phyloP scores from a whole-genome alignment of 108 stramenopile species.

The Nitzschia sp. region DNA sequence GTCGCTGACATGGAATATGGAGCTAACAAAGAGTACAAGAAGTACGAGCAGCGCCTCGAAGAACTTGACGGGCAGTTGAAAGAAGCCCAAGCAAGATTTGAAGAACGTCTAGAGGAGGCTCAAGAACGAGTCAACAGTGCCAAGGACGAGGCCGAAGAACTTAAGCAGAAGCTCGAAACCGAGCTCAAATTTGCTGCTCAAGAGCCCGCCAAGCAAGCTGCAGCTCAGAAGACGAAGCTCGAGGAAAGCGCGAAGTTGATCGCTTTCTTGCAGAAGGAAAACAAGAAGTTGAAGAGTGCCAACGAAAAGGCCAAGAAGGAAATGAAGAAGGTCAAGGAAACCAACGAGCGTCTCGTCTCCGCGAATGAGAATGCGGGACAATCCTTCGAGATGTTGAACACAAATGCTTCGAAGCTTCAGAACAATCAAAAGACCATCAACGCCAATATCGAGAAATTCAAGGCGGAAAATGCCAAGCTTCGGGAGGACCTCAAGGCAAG shows the following conservation, averaged over 20 bases:
- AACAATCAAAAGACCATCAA: slow-evolving; percentile 40
- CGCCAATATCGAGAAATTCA: slow-evolving; percentile 47
- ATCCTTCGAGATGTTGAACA: slow-evolving; percentile 57
- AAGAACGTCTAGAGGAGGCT: slow-evolving; percentile 39
- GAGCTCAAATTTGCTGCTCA: slow-evolving; percentile 30
- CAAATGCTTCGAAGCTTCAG: slow-evolving; percentile 45
- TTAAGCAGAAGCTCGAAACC: slow-evolving; percentile 33
- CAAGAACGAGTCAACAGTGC: slow-evolving; percentile 29
- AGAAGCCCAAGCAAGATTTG: slow-evolving; percentile 37
- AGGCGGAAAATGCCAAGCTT: slow-evolving; percentile 40
- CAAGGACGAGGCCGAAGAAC: slow-evolving; percentile 31
- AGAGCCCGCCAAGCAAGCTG: slow-evolving; percentile 38
- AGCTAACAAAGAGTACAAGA: slow-evolving; percentile 45
- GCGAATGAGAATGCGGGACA: slow-evolving; percentile 61
- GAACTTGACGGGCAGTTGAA: slow-evolving; percentile 41
- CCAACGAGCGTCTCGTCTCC: slow-evolving; percentile 52
- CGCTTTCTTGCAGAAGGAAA: slow-evolving; percentile 63
- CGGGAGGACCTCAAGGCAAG: slow-evolving; percentile 59
- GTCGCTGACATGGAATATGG: slow-evolving; percentile 35
- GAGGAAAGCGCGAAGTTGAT: slow-evolving; percentile 58
- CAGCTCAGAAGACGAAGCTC: slow-evolving; percentile 47
- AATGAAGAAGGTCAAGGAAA: slow-evolving; percentile 57
- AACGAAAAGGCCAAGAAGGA: slow-evolving; percentile 56
- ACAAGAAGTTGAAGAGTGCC: slow-evolving; percentile 49
- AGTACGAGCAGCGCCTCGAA: slow-evolving; percentile 48